phyloP scores from a whole-genome alignment of 2,329 filamentous ascomycete genomes.

The Zopfia rhizophila region DNA sequence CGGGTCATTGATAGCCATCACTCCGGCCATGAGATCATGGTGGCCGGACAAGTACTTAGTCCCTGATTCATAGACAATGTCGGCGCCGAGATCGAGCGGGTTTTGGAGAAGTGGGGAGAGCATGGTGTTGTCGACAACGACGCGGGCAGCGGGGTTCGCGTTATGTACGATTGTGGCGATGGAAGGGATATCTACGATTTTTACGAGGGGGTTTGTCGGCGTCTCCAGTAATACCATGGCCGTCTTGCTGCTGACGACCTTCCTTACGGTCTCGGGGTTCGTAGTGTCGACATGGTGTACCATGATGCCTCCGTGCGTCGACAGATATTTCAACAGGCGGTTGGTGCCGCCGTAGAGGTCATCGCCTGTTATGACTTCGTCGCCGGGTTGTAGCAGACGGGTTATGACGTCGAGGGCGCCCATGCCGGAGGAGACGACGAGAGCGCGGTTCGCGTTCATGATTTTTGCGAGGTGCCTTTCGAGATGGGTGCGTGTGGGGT shows the following conservation, averaged over 20 bases:
- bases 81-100: conserved; percentile 91
- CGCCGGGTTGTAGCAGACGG: conserved; percentile 86
- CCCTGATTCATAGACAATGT: conserved; percentile 96
- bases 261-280: conserved; percentile 73
- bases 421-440: conserved; percentile 97
- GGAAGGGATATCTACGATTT: conserved; percentile 89
- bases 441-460: conserved; percentile 91
- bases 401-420: conserved; percentile 97
- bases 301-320: conserved; percentile 87
- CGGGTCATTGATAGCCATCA: conserved; percentile 88
- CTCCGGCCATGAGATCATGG: conserved; percentile 98
- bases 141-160: conserved; percentile 79
- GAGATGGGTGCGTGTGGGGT: conserved; percentile 94
- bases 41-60: conserved; percentile 98
- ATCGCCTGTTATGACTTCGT: conserved; percentile 97
- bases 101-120: conserved; percentile 94
- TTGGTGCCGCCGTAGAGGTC: conserved; percentile 97
- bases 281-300: conserved; percentile 98
- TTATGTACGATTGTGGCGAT: conserved; percentile 83
- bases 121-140: conserved; percentile 99
- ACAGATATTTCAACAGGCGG: conserved; percentile 90
- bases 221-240: conserved; percentile 96
- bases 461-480: conserved; percentile 98
- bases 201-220: conserved; percentile 97
- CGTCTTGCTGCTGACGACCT: conserved; percentile 80